These are phyloP conservation scores for Pyracantha coccinea DNA, from an alignment of 331 rosid species.

Conservation along the genomic window DNA sequence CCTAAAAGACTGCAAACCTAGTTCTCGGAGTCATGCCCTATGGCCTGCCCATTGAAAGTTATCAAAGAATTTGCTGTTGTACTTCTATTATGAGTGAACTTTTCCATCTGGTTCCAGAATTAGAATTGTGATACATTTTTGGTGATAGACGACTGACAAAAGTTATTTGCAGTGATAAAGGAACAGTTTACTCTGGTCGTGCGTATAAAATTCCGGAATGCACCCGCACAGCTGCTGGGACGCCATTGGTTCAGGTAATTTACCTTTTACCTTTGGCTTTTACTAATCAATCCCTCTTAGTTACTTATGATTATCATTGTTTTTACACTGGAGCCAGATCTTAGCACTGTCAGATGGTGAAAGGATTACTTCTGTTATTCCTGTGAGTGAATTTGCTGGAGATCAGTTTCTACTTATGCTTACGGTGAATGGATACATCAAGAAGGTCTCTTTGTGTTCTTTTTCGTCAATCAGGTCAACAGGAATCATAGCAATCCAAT, in stretches of 20 bases:
- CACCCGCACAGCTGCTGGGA: conserved; percentile 87
- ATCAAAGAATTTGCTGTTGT: background rate
- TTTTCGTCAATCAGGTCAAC: conserved; percentile 93
- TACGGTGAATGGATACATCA: conserved; percentile 84
- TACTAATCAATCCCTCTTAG: background rate
- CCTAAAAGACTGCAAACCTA: background rate
- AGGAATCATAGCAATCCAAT: conserved; percentile 95
- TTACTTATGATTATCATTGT: background rate
- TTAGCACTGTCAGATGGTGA: conserved; percentile 90
- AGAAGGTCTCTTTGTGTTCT: conserved; percentile 78
- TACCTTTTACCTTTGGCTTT: background rate
- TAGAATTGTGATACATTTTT: background rate
- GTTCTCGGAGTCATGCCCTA: background rate
- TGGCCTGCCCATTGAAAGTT: background rate
- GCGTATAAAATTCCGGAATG: conserved; percentile 95
- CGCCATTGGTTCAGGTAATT: conserved; percentile 79
- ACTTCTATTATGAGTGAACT: background rate
- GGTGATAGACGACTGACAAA: background rate
- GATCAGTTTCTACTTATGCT: conserved; percentile 93
- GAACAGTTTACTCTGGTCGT: conserved; percentile 89
- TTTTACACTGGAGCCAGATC: conserved; percentile 47
- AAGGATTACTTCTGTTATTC: conserved; percentile 88
- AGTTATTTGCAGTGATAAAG: conserved; percentile 61
- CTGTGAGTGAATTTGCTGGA: conserved; percentile 81
- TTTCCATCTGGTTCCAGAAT: background rate